Percentiles rank a stretch among this genome's conserved stretches.
Conservation (phyloP, 345 rosid species). For the Clarkia xantiana region DNA sequence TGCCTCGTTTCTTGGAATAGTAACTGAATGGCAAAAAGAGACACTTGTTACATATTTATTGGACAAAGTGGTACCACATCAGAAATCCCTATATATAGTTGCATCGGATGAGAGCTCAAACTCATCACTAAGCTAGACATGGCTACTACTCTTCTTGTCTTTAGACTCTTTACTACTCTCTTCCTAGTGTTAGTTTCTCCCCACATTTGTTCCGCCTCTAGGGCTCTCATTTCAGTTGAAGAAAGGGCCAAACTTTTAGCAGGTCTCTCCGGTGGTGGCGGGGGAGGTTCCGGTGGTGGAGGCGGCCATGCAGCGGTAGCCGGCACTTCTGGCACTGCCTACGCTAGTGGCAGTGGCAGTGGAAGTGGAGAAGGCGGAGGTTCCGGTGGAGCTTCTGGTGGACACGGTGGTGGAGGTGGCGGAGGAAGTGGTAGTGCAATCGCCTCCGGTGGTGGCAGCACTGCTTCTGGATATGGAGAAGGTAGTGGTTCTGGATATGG, state of each 20-base stretch:
- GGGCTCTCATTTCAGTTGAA: constrained; percentile 16
- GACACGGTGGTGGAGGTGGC: constrained; percentile 12
- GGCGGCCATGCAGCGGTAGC: constrained; percentile 2
- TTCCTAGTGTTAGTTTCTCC: constrained; percentile 13
- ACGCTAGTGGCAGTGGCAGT: constrained; percentile 9
- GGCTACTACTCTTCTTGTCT: constrained; percentile 9
- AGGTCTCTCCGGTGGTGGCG: constrained; percentile 3
- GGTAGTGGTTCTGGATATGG: constrained; percentile 6
- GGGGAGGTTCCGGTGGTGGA: constrained; percentile 11
- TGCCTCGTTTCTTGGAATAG: too few species aligned
- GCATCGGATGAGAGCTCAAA: background rate
- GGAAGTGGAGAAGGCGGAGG: constrained; percentile 20
- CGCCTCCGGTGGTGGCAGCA: constrained; percentile 4
- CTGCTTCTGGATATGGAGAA: constrained; percentile 2
- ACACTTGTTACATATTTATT: too few species aligned
- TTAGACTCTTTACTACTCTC: constrained; percentile 7
- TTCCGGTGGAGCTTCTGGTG: constrained; percentile 9
- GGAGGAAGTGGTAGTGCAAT: constrained; percentile 14
- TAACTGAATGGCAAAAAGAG: too few species aligned
- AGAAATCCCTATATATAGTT: constrained; percentile 17
- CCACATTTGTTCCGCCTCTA: constrained; percentile 20
- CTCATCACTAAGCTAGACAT: background rate
- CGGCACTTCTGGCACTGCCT: constrained; percentile 6
- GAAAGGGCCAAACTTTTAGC: background rate
- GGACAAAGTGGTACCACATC: too few species aligned